phyloP scores from a whole-genome alignment of 345 rosid species.

The Sonneratia caseolaris region DNA sequence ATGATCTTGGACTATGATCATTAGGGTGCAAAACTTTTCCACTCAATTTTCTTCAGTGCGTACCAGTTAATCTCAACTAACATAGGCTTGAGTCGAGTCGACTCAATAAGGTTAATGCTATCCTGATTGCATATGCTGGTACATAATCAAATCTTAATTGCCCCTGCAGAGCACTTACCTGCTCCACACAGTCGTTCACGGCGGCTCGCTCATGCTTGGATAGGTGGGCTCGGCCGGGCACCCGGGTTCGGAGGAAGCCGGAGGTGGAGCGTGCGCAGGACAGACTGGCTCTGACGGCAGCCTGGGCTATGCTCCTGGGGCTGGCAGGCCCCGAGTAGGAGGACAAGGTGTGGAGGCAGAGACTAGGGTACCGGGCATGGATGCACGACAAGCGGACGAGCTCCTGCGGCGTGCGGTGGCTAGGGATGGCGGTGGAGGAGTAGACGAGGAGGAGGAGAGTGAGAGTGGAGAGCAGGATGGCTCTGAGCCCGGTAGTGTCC shows the following conservation, averaged over 20 bases:
- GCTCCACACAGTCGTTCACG: conserved; percentile 62
- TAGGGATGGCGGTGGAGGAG: conserved; percentile 12
- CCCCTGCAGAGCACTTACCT: background rate
- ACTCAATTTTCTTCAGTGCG: no score
- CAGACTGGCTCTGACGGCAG: conserved; percentile 56
- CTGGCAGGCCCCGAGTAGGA: conserved; percentile 56
- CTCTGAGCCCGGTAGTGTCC: background rate
- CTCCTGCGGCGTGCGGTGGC: conserved; percentile 20
- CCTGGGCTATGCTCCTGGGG: conserved; percentile 59
- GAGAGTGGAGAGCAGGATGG: background rate
- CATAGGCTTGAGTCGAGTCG: no score
- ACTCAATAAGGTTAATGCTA: no score
- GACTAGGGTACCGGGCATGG: conserved; percentile 64
- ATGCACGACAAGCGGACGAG: conserved; percentile 54
- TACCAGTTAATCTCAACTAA: no score
- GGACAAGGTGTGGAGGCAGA: conserved; percentile 66
- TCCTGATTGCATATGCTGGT: no score
- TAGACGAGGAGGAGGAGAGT: conserved; percentile 10
- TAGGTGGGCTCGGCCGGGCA: conserved; percentile 9
- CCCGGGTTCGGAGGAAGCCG: conserved; percentile 19
- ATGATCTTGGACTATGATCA: no score
- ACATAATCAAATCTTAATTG: background rate
- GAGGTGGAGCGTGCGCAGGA: conserved; percentile 33
- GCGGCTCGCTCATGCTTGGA: conserved; percentile 35
- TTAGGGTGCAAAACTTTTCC: no score